Evolutionary conservation across 2,329 filamentous ascomycete species (phyloP).

Genomic region (Colletotrichum noveboracense): DNA sequence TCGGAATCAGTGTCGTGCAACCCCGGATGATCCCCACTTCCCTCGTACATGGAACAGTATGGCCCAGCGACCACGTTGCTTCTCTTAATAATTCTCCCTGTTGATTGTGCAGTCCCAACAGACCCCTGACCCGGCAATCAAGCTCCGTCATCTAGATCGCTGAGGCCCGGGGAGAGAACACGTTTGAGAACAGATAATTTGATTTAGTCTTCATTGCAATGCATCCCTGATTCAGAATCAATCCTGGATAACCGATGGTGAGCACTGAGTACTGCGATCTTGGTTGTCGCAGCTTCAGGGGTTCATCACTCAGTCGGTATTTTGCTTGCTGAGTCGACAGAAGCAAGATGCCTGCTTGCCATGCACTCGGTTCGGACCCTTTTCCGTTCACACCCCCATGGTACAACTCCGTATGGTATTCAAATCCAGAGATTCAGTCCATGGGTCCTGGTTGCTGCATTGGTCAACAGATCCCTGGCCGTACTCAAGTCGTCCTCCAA

Average conservation of each 20-base stretch:
- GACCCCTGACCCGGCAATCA: slow-evolving; percentile 2
- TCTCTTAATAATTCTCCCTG: slow-evolving; percentile 1
- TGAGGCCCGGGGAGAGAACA: not conserved
- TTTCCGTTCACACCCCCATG: not conserved
- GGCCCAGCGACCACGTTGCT: not conserved
- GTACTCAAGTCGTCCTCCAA: not conserved
- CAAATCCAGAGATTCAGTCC: not conserved
- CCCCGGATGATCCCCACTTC: slow-evolving; percentile 9
- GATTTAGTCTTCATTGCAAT: not conserved
- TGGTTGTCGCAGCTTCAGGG: not conserved
- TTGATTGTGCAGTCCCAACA: not conserved
- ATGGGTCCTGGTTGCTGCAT: not conserved
- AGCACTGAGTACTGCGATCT: not conserved
- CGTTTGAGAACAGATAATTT: not conserved
- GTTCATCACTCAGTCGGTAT: not conserved
- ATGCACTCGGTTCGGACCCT: not conserved
- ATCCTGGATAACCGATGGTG: not conserved
- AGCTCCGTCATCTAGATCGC: not conserved
- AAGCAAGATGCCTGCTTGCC: not conserved
- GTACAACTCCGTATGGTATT: not conserved
- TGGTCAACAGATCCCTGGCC: not conserved
- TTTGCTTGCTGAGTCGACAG: not conserved
- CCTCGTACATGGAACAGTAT: not conserved
- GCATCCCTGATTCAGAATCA: too few relatives aligned
- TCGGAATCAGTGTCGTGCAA: not conserved